Percentiles rank a stretch among this genome's conserved stretches.
Evolutionary conservation across 2,329 filamentous ascomycete genomes (phyloP).

Genomic region (Ambrosiella cleistominuta): DNA sequence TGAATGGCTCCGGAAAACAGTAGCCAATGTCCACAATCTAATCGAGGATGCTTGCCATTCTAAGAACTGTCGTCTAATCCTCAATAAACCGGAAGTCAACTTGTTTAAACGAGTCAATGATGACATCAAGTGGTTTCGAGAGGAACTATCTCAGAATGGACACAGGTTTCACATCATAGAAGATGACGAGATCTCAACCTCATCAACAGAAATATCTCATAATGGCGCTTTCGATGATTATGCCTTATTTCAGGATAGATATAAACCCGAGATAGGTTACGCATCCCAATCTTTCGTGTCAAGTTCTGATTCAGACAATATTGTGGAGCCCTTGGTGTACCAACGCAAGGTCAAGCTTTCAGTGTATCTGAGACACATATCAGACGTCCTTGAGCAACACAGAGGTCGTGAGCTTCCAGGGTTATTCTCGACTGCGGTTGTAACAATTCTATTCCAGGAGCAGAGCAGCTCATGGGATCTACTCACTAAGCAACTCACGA

Average conservation of each 20-base stretch:
- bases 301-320: no score
- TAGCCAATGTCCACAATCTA: no score
- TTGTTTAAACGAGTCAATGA: not conserved
- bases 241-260: no score
- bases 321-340: not conserved
- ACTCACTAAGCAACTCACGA: not conserved
- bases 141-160: not conserved
- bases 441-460: conserved; percentile 14
- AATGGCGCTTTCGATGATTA: no score
- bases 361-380: conserved; percentile 7
- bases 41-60: no score
- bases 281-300: no score
- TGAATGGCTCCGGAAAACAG: no score
- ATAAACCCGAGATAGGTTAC: no score
- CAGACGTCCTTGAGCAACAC: not conserved
- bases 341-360: not conserved
- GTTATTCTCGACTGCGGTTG: conserved; percentile 13
- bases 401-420: conserved; percentile 15
- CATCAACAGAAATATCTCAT: no score
- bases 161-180: not conserved
- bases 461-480: conserved; percentile 13
- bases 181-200: not conserved
- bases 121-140: not conserved
- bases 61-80: no score
- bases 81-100: no score